Percentiles rank a stretch among this genome's conserved stretches.
Conservation (phyloP, 352 stramenopile genomes). For the Chrysophaeum taylorii region DNA sequence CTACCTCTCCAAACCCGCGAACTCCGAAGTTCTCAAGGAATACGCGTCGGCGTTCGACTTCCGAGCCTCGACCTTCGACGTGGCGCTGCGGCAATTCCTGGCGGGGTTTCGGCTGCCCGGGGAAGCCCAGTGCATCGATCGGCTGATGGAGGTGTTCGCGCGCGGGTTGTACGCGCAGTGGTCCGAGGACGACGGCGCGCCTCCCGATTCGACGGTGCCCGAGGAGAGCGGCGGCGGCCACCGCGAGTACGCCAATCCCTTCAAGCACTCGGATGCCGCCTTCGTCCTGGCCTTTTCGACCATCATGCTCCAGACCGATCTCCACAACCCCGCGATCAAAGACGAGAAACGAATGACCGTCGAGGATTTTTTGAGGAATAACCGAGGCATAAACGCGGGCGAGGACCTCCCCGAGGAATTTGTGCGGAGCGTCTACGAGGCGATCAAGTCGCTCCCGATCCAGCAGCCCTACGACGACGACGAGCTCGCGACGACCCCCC, state of each 20-base stretch:
- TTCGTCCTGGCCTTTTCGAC: constrained; percentile 73
- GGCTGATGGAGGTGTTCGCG: constrained; percentile 90
- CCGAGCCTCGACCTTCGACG: constrained; percentile 63
- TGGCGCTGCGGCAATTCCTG: constrained; percentile 80
- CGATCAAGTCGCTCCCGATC: no score
- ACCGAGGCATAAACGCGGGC: constrained; percentile 88
- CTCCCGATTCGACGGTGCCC: constrained; percentile 26
- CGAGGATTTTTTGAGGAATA: constrained; percentile 85
- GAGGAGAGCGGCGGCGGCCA: constrained; percentile 15
- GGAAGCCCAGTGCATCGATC: constrained; percentile 96
- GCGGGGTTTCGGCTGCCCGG: constrained; percentile 86
- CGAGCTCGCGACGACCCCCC: no score
- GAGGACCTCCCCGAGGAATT: constrained; percentile 83
- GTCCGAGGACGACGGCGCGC: constrained; percentile 12
- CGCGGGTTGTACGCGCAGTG: constrained; percentile 64
- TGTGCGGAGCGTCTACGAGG: constrained; percentile 60
- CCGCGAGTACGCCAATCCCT: constrained; percentile 33
- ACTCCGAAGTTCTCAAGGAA: constrained; percentile 60
- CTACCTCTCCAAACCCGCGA: constrained; percentile 85
- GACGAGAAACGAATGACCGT: constrained; percentile 74
- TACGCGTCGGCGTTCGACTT: constrained; percentile 86
- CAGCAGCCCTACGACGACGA: no score
- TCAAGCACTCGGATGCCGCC: constrained; percentile 62
- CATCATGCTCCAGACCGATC: constrained; percentile 75
- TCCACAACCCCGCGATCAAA: constrained; percentile 57